These are phyloP conservation scores for Gliomastix tumulicola DNA, from an alignment of 2,329 filamentous ascomycete species.

Conservation along the genomic window DNA sequence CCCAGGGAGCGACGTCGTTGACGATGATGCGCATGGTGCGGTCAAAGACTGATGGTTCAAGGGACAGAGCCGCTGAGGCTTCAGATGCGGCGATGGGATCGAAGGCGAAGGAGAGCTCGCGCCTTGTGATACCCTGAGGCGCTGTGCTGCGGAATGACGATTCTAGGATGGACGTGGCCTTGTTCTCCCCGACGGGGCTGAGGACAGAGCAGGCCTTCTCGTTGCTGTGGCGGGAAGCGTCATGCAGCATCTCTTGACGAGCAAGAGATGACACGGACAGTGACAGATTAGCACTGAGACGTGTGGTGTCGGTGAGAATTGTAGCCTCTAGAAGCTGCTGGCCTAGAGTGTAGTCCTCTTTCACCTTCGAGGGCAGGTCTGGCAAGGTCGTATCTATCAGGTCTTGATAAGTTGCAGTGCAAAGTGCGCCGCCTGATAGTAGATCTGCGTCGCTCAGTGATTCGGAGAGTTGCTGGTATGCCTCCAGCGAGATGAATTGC, in stretches of 20 bases:
- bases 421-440: slow-evolving; percentile 41
- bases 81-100: slow-evolving; percentile 50
- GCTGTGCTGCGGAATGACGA: slow-evolving; percentile 21
- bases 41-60: slow-evolving; percentile 72
- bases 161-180: slow-evolving; percentile 27
- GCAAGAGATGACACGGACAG: slow-evolving; percentile 18
- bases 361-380: slow-evolving; percentile 35
- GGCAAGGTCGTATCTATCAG: slow-evolving; percentile 58
- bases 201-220: slow-evolving; percentile 7
- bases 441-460: slow-evolving; percentile 61
- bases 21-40: slow-evolving; percentile 58
- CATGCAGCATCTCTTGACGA: slow-evolving; percentile 12
- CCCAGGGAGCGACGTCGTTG: slow-evolving; percentile 78
- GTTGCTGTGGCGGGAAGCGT: background rate
- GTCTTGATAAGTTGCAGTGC: slow-evolving; percentile 32
- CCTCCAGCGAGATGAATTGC: slow-evolving; percentile 14
- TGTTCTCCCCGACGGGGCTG: slow-evolving; percentile 21
- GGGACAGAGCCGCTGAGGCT: slow-evolving; percentile 21
- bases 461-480: slow-evolving; percentile 48
- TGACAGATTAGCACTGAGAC: slow-evolving; percentile 16
- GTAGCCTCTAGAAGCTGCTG: slow-evolving; percentile 40
- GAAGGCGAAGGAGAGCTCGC: slow-evolving; percentile 52
- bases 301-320: slow-evolving; percentile 18
- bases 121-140: slow-evolving; percentile 29
- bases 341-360: slow-evolving; percentile 45